Base-by-base conservation (phyloP, 2,329 filamentous ascomycete genomes). In the Dothistroma pini region DNA sequence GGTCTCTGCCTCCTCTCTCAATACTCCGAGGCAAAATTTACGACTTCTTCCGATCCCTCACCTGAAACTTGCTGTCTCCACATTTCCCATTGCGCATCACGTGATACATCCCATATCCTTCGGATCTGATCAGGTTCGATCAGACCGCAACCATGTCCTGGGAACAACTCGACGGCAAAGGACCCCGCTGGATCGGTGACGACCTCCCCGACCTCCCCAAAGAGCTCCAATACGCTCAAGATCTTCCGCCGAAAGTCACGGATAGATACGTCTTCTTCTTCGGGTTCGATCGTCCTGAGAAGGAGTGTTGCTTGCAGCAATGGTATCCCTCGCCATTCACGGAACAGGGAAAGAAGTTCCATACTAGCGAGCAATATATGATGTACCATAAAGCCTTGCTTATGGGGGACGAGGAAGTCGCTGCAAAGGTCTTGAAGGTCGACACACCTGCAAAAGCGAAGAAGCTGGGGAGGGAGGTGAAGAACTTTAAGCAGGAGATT, bases 371-470 rank as follows among this genome's bases (percentile, higher is more conserved):
- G 57, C 68, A 68, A 50, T 73, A 70, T 60, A 76, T 76, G 70
- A 75, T 76, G 74, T 72, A 73, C 51, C 70, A 69, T 50, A 75
- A 76, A 65, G 72, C 72, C 9, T 61, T 75, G 6, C 63, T 74
- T 31, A 74, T 75, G 60, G 67, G 67, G 4, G 68, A 72, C 44
- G 62, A 65, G 19, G 58, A 68, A 32, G 66, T 69, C n/a, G 73
- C 72, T 6, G 54, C 65, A 1, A 57, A 67, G 55, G 74, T 73
- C 19, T 61, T 73, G 41, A 59, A 66, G 7, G 61, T 59, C 14
- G 60, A 68, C 10, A 64, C 65, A 8, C 66, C 70, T 8, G 64
- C 63, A 4, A 69, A 73, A 35, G 64, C 70, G 25, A 70, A 72
- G 52, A 59, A 55, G 19, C 63, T 75, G 14, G 74, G 74, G 16